phyloP scores from a whole-genome alignment of 768 basidiomycete species.

The Rhodotorula paludigena region DNA sequence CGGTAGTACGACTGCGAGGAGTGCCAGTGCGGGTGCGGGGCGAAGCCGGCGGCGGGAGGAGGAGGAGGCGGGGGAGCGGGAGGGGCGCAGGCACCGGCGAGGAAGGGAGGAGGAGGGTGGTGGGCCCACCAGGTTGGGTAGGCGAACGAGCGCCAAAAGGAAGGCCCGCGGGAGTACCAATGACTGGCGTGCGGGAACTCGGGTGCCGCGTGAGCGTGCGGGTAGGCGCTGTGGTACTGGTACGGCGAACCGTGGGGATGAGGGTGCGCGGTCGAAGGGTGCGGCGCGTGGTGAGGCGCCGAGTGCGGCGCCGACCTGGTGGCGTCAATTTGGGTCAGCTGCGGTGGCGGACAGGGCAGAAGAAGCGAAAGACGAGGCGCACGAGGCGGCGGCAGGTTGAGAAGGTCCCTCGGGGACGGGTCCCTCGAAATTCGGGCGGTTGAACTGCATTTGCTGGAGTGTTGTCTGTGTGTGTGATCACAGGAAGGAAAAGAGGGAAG shows the following conservation, averaged over 20 bases:
- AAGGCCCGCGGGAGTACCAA: background rate
- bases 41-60: background rate
- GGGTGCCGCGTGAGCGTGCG: too few species aligned
- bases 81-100: background rate
- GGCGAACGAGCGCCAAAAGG: background rate
- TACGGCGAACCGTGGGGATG: background rate
- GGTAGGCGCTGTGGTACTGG: too few species aligned
- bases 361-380: background rate
- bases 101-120: background rate
- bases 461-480: too few species aligned
- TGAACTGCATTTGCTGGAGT: background rate
- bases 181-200: background rate
- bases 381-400: too few species aligned
- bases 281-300: background rate
- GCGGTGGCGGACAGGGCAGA: background rate
- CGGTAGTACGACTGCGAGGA: background rate
- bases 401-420: too few species aligned
- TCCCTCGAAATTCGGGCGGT: background rate
- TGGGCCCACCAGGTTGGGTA: background rate
- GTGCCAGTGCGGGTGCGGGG: background rate
- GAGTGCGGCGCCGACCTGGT: too few species aligned
- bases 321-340: too few species aligned
- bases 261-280: background rate
- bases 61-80: background rate
- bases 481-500: background rate